Evolutionary conservation across 1,139 yeast species (phyloP), one percentile per base, ranked within the genome.

Genomic region (Yamadazyma friedrichii): DNA sequence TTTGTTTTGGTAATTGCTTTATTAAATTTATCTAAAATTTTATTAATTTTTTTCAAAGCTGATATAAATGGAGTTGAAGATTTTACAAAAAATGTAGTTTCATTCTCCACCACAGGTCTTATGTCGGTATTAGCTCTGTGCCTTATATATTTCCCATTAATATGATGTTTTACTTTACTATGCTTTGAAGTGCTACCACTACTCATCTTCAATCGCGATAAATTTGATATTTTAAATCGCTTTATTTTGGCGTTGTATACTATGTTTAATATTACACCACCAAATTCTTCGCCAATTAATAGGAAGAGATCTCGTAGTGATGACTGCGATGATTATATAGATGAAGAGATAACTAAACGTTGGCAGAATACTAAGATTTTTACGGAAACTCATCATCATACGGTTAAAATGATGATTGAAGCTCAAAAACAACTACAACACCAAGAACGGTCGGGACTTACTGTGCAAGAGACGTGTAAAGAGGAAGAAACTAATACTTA

Each of bases 401-500:
- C 74, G 0, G 58, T 68, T 1, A 44, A 55, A 12, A 45, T 67
- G 51, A 48, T 68, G 57, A 56, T 68, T 62, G 45, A 52, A 12
- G 59, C 65, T 0, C 66, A 45, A 38, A 32, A 46, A 50, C 36
- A 50, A 37, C 46, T 47, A 32, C 53, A 50, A 35, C 35, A 36
- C 31, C 36, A 33, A 32, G 38, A 33, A 22, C 25, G 16, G 16
- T 24, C 29, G 2, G 31, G 31, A n/a, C 20, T 36, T 36, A 8
- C 29, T 97, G 76, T 76, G 42, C 95, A 88, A 58, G 89, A 83
- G 45, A 88, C 85, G 15, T 2, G 22, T 4, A 31, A 22, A 17
- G 36, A 38, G 13, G 32, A 25, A 24, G 11, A 28, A 25, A 22
- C 17, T 15, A 16, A 12, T 15, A 38, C 53, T 2, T 61, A 47